Conservation (phyloP, 2,329 filamentous ascomycete species). For the Alternaria novae-zelandiae region DNA sequence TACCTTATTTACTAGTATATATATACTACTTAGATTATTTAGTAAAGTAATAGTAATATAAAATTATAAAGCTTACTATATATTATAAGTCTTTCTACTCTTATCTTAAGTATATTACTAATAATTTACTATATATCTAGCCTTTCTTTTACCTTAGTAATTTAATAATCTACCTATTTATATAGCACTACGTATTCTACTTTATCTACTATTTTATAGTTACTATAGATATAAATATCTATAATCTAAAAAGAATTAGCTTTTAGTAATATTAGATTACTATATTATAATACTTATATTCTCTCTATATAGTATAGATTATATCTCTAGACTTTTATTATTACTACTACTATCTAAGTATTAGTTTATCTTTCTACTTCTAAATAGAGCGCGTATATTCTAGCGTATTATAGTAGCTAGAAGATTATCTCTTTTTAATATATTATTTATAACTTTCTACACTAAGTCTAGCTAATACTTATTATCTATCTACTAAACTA, state of each 20-base stretch:
- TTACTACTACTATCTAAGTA: conserved; percentile 1
- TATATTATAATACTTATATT: conserved; percentile 11
- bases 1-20: conserved; percentile 9
- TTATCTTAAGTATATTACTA: conserved; percentile 8
- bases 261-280: not conserved
- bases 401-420: not conserved
- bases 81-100: conserved; percentile 16
- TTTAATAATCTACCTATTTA: conserved; percentile 3
- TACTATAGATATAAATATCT: conserved; percentile 19
- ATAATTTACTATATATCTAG: conserved; percentile 18
- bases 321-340: conserved; percentile 4
- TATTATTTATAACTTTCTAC: conserved; percentile 9
- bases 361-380: conserved; percentile 3
- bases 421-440: conserved; percentile 11
- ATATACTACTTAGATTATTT: conserved; percentile 13
- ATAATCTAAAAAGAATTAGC: conserved; percentile 15
- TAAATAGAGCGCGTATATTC: not conserved
- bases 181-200: conserved; percentile 4
- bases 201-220: conserved; percentile 12
- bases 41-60: conserved; percentile 2
- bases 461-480: conserved; percentile 13
- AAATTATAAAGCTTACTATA: conserved; percentile 15
- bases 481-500: conserved; percentile 19
- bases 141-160: conserved; percentile 12
- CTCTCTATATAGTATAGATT: conserved; percentile 7